Evolutionary conservation across 1,139 yeast genomes (phyloP).

Genomic region (Groenewaldozyma sp.): DNA sequence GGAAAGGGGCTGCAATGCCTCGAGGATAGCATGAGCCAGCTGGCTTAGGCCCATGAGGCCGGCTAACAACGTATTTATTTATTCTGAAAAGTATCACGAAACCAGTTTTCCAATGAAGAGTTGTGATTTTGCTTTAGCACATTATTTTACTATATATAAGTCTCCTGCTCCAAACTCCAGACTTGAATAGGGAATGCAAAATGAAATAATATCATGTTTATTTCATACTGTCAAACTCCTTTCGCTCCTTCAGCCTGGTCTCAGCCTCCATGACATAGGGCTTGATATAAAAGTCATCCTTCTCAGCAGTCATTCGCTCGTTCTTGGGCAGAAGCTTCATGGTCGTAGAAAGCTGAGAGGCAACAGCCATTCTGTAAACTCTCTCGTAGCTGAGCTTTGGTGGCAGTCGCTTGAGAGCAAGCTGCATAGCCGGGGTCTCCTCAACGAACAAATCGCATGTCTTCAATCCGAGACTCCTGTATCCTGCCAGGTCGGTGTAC

Average conservation of each 20-base stretch:
- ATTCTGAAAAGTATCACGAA: too few relatives aligned
- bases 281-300: conserved; percentile 70
- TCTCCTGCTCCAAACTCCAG: too few relatives aligned
- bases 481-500: conserved; percentile 70
- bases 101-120: too few relatives aligned
- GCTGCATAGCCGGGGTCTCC: conserved; percentile 80
- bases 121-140: too few relatives aligned
- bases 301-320: conserved; percentile 71
- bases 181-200: too few relatives aligned
- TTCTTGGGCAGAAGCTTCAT: conserved; percentile 78
- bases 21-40: conserved; percentile 6
- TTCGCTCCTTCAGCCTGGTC: conserved; percentile 75
- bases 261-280: conserved; percentile 83
- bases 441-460: conserved; percentile 78
- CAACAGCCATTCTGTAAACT: conserved; percentile 83
- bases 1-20: conserved; percentile 21
- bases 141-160: too few relatives aligned
- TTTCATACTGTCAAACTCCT: conserved; percentile 69
- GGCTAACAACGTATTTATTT: too few relatives aligned
- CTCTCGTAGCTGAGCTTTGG: conserved; percentile 78
- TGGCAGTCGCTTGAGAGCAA: conserved; percentile 82
- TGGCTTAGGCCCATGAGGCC: too few relatives aligned
- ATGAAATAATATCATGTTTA: background rate
- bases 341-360: conserved; percentile 77
- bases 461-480: conserved; percentile 83